A percentile compares a stretch with the other conserved stretches of the same genome.
Conservation (phyloP, 345 rosid genomes). For the Angophora floribunda region DNA sequence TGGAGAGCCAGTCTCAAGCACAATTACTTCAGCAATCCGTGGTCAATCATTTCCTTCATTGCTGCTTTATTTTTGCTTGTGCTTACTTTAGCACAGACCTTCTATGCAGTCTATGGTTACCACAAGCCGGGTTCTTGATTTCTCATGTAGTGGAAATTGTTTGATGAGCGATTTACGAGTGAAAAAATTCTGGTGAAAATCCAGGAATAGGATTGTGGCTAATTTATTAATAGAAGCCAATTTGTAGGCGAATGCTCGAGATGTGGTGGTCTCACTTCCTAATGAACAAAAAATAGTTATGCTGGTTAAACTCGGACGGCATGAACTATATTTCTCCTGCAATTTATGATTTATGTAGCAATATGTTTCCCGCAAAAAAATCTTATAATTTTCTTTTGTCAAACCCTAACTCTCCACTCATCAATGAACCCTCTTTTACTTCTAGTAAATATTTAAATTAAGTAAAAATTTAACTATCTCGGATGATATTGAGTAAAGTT, state of each 20-base stretch:
- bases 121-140: background rate
- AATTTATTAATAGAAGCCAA: accelerated
- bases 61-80: slow-evolving; percentile 25
- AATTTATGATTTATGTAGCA: background rate
- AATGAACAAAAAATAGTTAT: too few species aligned
- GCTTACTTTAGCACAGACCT: slow-evolving; percentile 67
- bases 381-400: background rate
- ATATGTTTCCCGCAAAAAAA: accelerated
- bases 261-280: too few species aligned
- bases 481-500: background rate
- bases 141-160: background rate
- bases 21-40: slow-evolving; percentile 22
- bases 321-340: accelerated
- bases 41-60: too few species aligned
- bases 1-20: slow-evolving; percentile 55
- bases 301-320: accelerated
- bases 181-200: background rate
- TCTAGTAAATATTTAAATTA: too few species aligned
- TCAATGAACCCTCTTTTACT: background rate
- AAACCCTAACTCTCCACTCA: background rate
- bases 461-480: too few species aligned
- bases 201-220: background rate
- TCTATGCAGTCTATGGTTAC: slow-evolving; percentile 1
- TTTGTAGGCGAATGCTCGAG: too few species aligned
- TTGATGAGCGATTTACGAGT: accelerated